These are phyloP conservation scores for Saksenaea vasiformis DNA, from an alignment of 371 early-diverging fungal species.

Conservation along the genomic window DNA sequence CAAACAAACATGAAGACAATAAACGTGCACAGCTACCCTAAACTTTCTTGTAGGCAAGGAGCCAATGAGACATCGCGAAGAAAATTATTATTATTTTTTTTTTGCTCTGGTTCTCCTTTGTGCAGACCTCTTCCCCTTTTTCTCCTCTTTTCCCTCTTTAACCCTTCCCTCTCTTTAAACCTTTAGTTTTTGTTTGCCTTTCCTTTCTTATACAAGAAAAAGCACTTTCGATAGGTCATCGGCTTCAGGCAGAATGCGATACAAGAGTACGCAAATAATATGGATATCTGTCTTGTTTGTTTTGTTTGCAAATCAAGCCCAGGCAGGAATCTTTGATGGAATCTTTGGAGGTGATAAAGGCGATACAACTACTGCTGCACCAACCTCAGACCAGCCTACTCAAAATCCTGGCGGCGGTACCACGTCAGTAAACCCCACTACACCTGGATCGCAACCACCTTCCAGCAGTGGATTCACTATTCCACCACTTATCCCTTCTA, in stretches of 20 bases:
- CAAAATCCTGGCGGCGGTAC: background rate
- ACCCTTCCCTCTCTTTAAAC: background rate
- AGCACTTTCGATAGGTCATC: no score
- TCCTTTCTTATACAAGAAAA: background rate
- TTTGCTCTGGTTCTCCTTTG: background rate
- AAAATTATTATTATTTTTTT: background rate
- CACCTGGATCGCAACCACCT: background rate
- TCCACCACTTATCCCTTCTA: background rate
- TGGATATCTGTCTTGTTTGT: constrained; percentile 14
- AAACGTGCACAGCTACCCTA: constrained; percentile 4
- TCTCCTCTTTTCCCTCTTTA: constrained; percentile 7
- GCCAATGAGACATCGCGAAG: background rate
- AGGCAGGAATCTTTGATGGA: constrained; percentile 13
- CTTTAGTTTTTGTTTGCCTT: background rate
- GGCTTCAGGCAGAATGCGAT: background rate
- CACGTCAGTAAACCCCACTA: constrained; percentile 2
- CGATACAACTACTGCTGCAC: background rate
- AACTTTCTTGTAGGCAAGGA: background rate
- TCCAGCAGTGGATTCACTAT: background rate
- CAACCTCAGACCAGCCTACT: background rate
- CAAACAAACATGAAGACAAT: constrained; percentile 1
- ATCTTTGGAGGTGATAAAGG: constrained; percentile 8
- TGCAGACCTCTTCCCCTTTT: background rate
- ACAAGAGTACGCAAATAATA: constrained; percentile 8
- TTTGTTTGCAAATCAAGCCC: constrained; percentile 11